These are phyloP conservation scores for Pyronema domesticum DNA, from an alignment of 495 filamentous ascomycete species.

Conservation along the genomic window DNA sequence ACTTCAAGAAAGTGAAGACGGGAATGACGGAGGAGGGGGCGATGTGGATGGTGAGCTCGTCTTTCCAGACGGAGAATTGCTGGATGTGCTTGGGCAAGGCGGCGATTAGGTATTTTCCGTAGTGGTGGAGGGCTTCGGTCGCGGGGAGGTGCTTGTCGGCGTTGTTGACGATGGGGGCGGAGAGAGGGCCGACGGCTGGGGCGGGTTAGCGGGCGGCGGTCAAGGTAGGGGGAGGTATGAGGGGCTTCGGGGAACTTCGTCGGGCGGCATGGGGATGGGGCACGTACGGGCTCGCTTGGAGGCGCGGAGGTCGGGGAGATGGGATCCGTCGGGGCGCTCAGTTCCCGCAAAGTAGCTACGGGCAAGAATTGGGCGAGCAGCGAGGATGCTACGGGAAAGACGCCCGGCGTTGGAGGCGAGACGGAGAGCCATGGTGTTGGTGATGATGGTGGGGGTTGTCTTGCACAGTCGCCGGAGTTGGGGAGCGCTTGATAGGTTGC, in stretches of 20 bases:
- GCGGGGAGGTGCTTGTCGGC: slow-evolving; percentile 78
- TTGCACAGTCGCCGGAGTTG: no score
- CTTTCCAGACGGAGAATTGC: slow-evolving; percentile 99
- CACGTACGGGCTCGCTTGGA: slow-evolving; percentile 44
- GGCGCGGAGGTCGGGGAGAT: slow-evolving; percentile 47
- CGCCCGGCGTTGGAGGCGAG: slow-evolving; percentile 8
- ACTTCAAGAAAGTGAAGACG: slow-evolving; percentile 82
- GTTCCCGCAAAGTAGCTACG: slow-evolving; percentile 19
- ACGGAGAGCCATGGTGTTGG: slow-evolving; percentile 29
- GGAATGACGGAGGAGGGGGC: slow-evolving; percentile 72
- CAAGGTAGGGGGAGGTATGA: background rate
- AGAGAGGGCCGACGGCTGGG: slow-evolving; percentile 40
- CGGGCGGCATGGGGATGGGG: background rate
- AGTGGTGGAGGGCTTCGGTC: slow-evolving; percentile 68
- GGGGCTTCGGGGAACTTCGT: no score
- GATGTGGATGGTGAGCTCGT: slow-evolving; percentile 89
- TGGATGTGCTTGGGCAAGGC: slow-evolving; percentile 95
- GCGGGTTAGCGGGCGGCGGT: background rate
- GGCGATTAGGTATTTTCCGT: slow-evolving; percentile 91
- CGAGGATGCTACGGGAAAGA: slow-evolving; percentile 28
- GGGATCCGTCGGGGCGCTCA: slow-evolving; percentile 18
- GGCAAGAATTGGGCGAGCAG: slow-evolving; percentile 6
- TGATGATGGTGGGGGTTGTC: background rate
- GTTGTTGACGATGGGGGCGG: slow-evolving; percentile 67
- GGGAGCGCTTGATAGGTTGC: no score